These are phyloP conservation scores for Oemleria cerasiformis DNA, from an alignment of 306 rosid species.

Conservation along the genomic window DNA sequence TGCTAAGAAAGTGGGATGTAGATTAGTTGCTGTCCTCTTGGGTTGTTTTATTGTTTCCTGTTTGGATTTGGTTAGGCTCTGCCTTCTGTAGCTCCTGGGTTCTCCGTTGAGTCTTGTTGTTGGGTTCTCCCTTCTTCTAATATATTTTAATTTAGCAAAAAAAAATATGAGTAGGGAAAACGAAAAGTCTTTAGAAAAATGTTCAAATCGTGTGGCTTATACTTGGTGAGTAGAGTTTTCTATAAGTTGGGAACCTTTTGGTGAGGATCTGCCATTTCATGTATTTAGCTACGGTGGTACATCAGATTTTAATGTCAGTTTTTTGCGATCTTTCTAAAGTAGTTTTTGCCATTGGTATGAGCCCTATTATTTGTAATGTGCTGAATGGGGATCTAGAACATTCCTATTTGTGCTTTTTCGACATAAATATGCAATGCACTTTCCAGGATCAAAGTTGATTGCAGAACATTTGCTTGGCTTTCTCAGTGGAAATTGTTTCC, in stretches of 20 bases:
- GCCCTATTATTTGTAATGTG: background rate
- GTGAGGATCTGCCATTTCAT: background rate
- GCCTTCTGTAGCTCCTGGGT: too few species aligned
- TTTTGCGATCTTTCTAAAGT: background rate
- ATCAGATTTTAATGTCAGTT: background rate
- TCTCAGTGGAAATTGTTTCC: background rate
- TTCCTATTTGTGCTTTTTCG: background rate
- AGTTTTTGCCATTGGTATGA: background rate
- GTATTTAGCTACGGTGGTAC: background rate
- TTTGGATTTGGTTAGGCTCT: too few species aligned
- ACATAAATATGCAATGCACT: background rate
- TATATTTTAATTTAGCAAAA: too few species aligned
- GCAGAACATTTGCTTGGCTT: background rate
- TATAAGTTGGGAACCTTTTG: background rate
- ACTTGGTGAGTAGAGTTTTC: background rate
- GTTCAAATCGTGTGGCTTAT: background rate
- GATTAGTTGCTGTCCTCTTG: too few species aligned
- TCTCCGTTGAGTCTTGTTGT: too few species aligned
- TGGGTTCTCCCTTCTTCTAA: too few species aligned
- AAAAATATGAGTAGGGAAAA: background rate
- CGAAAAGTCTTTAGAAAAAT: background rate
- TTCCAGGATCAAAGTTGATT: background rate
- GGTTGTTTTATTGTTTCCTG: too few species aligned
- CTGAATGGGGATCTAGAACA: background rate
- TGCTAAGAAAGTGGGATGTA: too few species aligned